Evolutionary conservation across 345 rosid species (phyloP).

Genomic region (Eucalyptus lansdowneana): DNA sequence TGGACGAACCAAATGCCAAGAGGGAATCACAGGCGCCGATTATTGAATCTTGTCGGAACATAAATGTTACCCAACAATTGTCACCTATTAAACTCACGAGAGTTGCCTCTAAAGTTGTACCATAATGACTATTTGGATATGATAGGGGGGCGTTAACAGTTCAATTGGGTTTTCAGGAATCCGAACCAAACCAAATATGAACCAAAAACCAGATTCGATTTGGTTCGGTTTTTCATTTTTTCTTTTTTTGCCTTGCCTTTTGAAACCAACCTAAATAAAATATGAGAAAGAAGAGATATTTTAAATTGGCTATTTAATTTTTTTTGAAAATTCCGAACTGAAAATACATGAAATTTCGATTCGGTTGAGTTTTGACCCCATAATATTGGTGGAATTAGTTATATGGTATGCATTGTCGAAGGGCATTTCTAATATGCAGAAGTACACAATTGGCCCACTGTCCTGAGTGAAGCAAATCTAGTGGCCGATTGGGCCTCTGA

Average conservation of each 20-base stretch:
- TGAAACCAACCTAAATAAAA: too few relatives aligned
- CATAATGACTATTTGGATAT: too few relatives aligned
- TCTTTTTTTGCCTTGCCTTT: fast-evolving
- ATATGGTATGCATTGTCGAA: background rate
- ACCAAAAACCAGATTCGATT: fast-evolving
- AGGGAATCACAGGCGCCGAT: too few relatives aligned
- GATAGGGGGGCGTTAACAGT: too few relatives aligned
- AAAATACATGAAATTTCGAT: fast-evolving
- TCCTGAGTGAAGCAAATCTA: too few relatives aligned
- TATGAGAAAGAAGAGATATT: too few relatives aligned
- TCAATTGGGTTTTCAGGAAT: too few relatives aligned
- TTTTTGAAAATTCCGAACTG: too few relatives aligned
- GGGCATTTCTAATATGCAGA: background rate
- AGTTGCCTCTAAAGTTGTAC: fast-evolving
- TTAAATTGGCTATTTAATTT: fast-evolving
- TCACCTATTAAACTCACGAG: background rate
- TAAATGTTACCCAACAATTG: fast-evolving
- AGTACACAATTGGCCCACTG: too few relatives aligned
- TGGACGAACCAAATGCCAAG: background rate
- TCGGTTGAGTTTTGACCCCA: fast-evolving
- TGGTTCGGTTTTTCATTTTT: fast-evolving
- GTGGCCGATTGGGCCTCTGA: too few relatives aligned
- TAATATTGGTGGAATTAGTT: background rate
- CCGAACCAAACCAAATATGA: too few relatives aligned
- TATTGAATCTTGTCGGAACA: too few relatives aligned